Base-by-base conservation (phyloP, 306 rosid genomes). In the Quillaja saponaria region DNA sequence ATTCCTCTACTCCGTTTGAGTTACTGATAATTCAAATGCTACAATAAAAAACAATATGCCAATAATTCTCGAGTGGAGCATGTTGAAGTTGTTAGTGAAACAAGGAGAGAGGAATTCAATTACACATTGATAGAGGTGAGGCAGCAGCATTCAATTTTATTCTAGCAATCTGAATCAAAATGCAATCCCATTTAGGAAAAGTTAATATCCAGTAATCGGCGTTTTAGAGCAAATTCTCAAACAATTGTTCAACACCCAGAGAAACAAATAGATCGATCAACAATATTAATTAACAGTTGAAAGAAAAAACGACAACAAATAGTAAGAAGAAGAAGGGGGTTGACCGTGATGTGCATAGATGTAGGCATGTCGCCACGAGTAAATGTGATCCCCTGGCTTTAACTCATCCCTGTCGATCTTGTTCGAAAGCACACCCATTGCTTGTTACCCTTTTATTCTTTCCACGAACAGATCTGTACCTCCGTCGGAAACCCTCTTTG, bases 331-430 rank as follows among this genome's bases (percentile, higher is more conserved):
- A 49, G 55, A 44, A 63, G 62, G 46, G 55, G 38, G 61, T 55
- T 71, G 66, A 87, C 94, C 96, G 54, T 90, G 95, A 75, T 90
- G 94, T 20, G 97, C 82, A 52, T 71, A 83, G 61, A 87, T 20
- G 70, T 85, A 85, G 50, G 83, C 85, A 58, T 49, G 66, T 38
- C 87, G 83, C 96, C 97, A 90, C 1, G 97, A 83, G 71, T 90
- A 85, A 33, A 90, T 80, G 45, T 90, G 97, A 81, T 90, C 89
- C 0, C 89, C 96, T 2, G 87, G 74, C 45, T 74, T 80, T 70
- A 90, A 49, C 28, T 73, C 42, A 13, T 74, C 66, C 77, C 67
- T 16, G 6, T 73, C 60, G 61, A 82, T 73, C 82, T 77, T 82
- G 59, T 87, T 84, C 5, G 86, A 87, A 13, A 87, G 55, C 65